Base-by-base conservation (phyloP, 345 rosid species). In the Adansonia digitata region DNA sequence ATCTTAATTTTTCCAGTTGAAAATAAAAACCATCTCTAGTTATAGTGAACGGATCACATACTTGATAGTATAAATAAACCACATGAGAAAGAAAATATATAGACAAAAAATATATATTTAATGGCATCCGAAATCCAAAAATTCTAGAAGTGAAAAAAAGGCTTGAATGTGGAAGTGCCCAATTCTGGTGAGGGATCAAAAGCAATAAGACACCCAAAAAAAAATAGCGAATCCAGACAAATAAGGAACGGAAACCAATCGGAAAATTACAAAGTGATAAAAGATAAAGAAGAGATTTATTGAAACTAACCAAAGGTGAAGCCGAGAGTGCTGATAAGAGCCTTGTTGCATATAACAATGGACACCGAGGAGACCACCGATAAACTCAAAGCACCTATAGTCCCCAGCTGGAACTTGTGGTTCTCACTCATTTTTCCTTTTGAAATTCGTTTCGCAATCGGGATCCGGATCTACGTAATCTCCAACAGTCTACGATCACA, bases 301-400 rank as follows among this genome's bases (percentile, higher is more conserved):
- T 45, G 8, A 39, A 70, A 51, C 81, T 77, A 22, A 95, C 99
- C 99, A 53, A 95, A 95, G 72, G 92, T 90, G 87, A 95, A 95
- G 60, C 93, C 94, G 26, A 95, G 98, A 5, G 98, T 86, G 88
- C 94, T 93, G 73, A 95, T 95, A 73, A 95, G 98, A 51, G 99
- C 99, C 86, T 95, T 95, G 89, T 95, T 95, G 88, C 99, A 95
- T 51, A 95, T 91, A 75, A 95, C 99, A 77, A 95, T 95, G 48
- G 99, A 95, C 10, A 95, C 99, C 5, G 99, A 95, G 24, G 99
- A 95, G 0, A 91, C 94, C n/a, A 95, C 99, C 53, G 99, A 95
- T 49, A 95, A 81, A 86, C 92, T 80, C 89, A 95, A 83, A 75
- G 99, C 98, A 67, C 99, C 98, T 40, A 91, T 76, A 5, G 99